Conservation (phyloP, 345 rosid genomes). For the Dipteronia sinensis region DNA sequence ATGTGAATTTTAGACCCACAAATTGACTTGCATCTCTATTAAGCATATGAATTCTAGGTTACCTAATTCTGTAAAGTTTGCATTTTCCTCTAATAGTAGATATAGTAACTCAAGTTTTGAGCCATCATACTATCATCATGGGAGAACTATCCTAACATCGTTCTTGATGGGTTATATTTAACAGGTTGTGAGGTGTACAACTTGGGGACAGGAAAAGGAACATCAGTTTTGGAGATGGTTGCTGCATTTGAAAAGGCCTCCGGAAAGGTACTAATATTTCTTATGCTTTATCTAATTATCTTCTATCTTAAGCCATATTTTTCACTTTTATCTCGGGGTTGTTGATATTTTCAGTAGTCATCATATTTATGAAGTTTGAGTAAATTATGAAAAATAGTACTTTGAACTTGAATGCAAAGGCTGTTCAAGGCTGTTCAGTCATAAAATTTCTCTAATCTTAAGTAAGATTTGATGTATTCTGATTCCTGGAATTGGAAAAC, state of each 20-base stretch:
- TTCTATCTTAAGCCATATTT: background rate
- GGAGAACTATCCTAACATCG: background rate
- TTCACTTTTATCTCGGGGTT: background rate
- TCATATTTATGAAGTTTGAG: too few species aligned
- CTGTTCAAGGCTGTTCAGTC: background rate
- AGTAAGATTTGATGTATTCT: background rate
- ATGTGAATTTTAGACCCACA: background rate
- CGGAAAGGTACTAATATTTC: constrained; percentile 54
- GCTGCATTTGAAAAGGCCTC: constrained; percentile 88
- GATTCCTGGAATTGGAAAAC: background rate
- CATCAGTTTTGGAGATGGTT: constrained; percentile 97
- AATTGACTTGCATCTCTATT: background rate
- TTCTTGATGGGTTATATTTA: background rate
- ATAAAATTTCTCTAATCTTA: constrained; percentile 4
- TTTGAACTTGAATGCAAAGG: too few species aligned
- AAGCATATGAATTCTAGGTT: background rate
- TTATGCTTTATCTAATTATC: too few species aligned
- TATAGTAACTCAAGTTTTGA: background rate
- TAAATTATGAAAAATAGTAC: too few species aligned
- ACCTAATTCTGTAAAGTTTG: background rate
- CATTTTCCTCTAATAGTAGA: background rate
- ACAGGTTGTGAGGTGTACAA: constrained; percentile 93
- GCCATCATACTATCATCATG: background rate
- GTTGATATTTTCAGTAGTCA: too few species aligned
- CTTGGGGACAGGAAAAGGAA: constrained; percentile 94